Percentiles rank a stretch among this genome's conserved stretches.
Evolutionary conservation across 2,329 filamentous ascomycete species (phyloP).

Genomic region (Diaporthe destruens): DNA sequence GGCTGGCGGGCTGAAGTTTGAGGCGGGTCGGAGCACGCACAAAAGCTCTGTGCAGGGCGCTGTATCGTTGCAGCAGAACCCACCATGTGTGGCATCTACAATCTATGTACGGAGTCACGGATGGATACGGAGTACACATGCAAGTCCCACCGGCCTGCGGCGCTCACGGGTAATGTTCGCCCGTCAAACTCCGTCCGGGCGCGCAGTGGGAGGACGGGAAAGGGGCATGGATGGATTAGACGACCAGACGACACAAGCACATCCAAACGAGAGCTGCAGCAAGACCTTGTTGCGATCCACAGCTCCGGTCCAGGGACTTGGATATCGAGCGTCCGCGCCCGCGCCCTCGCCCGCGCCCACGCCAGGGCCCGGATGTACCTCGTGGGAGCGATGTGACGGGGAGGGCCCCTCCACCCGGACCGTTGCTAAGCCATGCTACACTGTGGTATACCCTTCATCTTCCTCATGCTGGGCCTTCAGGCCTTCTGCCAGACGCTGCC

Average conservation of each 20-base stretch:
- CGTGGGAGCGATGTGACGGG: conserved; percentile 27
- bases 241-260: neutral
- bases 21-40: conserved; percentile 21
- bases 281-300: conserved; percentile 30
- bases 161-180: neutral
- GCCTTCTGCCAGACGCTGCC: neutral
- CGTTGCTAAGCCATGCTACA: neutral
- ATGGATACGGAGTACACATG: neutral
- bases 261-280: neutral
- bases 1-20: conserved; percentile 31
- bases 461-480: conserved; percentile 1
- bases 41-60: conserved; percentile 24
- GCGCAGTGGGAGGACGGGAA: neutral
- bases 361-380: neutral
- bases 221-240: neutral
- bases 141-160: neutral
- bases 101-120: no score
- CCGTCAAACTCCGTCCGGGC: neutral
- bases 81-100: neutral
- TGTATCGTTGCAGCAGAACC: conserved; percentile 10
- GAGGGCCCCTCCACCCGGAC: conserved; percentile 20
- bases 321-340: conserved; percentile 4
- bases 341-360: no score
- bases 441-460: neutral
- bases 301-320: conserved; percentile 22